phyloP scores from a whole-genome alignment of 768 basidiomycete species.

The Calocybe indica region DNA sequence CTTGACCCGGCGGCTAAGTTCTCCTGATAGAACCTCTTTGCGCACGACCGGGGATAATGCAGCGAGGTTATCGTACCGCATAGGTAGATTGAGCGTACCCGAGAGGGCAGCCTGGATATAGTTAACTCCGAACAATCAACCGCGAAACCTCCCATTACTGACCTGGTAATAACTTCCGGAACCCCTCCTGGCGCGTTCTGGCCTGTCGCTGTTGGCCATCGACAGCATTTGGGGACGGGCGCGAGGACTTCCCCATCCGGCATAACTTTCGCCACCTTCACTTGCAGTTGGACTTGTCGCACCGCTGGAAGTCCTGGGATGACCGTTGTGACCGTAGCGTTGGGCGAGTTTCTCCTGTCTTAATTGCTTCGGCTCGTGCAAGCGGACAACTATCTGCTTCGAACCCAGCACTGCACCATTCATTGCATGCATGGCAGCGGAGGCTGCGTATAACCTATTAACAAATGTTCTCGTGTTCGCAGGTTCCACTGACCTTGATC shows the following conservation, averaged over 20 bases:
- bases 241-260: constrained; percentile 72
- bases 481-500: constrained; percentile 55
- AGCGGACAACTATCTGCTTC: constrained; percentile 78
- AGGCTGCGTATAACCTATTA: constrained; percentile 36
- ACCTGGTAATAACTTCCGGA: constrained; percentile 88
- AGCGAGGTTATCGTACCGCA: constrained; percentile 84
- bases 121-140: constrained; percentile 3
- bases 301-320: constrained; percentile 75
- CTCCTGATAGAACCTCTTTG: constrained; percentile 80
- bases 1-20: constrained; percentile 71
- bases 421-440: constrained; percentile 73
- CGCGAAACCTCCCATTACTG: constrained; percentile 13
- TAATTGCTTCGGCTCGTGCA: constrained; percentile 90
- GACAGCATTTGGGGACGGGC: too few species aligned
- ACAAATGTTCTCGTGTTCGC: not conserved
- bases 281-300: constrained; percentile 82
- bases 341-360: constrained; percentile 85
- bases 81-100: constrained; percentile 74
- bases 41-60: constrained; percentile 82
- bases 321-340: constrained; percentile 75
- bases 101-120: constrained; percentile 64
- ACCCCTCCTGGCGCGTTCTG: constrained; percentile 66
- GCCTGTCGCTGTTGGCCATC: constrained; percentile 30
- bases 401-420: constrained; percentile 66
- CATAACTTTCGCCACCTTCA: constrained; percentile 73